Evolutionary conservation across 2,329 filamentous ascomycete genomes (phyloP), one percentile per base, ranked within the genome.

Genomic region (Calonectria fujianensis): DNA sequence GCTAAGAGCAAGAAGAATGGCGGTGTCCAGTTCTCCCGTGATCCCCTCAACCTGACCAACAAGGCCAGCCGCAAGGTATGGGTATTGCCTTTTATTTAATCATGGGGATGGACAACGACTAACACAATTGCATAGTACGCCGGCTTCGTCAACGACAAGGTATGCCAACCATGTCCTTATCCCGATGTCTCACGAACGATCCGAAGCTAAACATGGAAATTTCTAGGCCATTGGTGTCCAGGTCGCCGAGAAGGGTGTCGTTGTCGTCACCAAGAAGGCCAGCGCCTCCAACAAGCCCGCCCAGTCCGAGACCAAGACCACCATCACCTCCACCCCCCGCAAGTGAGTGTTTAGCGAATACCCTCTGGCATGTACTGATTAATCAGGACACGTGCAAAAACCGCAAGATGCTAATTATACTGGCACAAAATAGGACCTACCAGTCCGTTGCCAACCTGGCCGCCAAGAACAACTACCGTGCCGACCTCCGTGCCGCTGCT

Each of bases 41-140:
- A 98, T 86, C 95, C 96, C 83, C 89, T 98, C 82, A 99, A 98
- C 93, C 89, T 98, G 88, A 91, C 89, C 87, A 98, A 98, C 94
- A 90, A 93, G 89, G 94, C 98, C 91, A 93, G 91, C 83, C 94
- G 95, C 90, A 98, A 98, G 93, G 95, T 97, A 88, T 79, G 78
- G 69, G 9, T 13, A 35, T 29, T 16, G 24, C 29, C 48, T 69
- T 27, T 31, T 16, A 52, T 39, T 31, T 31, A 27, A 52, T 45
- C 0, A 39, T 39, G 4, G 13, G 16, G 48, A 20, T 45, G 48
- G 24, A 13, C 27, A 20, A 52, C 35, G 13, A 80, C 86, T 89
- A 84, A 90, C 81, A 72, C n/a, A 37, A 65, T 57, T 70, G 71
- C 78, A 77, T 85, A 97, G 95, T 92, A 98, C 88, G 95, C 95